Evolutionary conservation across 2,329 filamentous ascomycete species (phyloP), one percentile per base, ranked within the genome.

Genomic region (Pseudocercospora macadamiae): DNA sequence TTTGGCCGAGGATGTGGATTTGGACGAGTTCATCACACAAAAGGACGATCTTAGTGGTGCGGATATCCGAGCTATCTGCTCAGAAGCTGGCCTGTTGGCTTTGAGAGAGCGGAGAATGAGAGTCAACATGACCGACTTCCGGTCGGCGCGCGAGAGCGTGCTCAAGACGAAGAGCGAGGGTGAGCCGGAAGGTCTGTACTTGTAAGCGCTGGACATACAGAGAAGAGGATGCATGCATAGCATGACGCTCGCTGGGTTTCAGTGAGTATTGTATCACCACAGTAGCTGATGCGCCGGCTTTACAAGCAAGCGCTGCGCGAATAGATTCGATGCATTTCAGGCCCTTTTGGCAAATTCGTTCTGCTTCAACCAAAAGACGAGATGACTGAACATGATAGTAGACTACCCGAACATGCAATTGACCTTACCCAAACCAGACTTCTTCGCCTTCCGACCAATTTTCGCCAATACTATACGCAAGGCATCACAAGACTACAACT

Each of bases 21-120:
- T 99, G 45, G 95, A 99, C 70, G 95, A 99, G 78, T 97, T 99
- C 73, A 97, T 99, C 74, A 93, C 87, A 64, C 93, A 97, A 76
- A 99, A 99, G 83, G 95, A 99, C 70, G 96, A 99, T 70, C 83
- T 99, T 6, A 96, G 90, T 3, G 95, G 95, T 76, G 95, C 95
- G 32, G 95, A 99, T 77, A 97, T 99, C 83, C 96, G 97, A 79
- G 95, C 95, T 48, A 99, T 99, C 71, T 99, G 95, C 79, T 96
- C 93, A 26, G 95, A 99, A 75, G 93, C 95, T 42, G 95, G 95
- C 76, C 81, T 99, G 73, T 87, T 97, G 85, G 95, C 95, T 18
- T 82, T 99, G 64, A 86, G 95, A 68, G 95, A 99, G 81, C 86
- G 95, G 65, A 88, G 95, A 73, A 99, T 99, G 95, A 87, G 93